Evolutionary conservation across 768 basidiomycete species (phyloP), one percentile per base, ranked within the genome.

Genomic region (Asterophora lycoperdoides): DNA sequence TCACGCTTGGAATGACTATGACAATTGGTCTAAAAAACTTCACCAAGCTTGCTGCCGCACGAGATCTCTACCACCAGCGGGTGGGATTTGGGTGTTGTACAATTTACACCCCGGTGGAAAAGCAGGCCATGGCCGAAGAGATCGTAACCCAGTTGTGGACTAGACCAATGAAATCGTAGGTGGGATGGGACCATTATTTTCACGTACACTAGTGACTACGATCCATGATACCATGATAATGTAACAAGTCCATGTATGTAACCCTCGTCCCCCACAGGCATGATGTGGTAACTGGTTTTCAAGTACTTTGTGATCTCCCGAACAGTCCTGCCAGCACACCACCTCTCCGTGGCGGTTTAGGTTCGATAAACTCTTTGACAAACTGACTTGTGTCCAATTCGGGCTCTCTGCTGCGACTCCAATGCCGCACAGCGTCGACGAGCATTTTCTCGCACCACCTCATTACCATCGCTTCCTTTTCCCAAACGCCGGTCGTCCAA

Each of bases 401-500:
- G 43, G 62, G 60, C 17, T 53, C 62, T 38, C 52, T 48, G 4
- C 55, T 55, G 6, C 57, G 60, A 10, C 68, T 63, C 71, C 76
- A 78, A 29, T 68, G 70, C 49, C 72, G 66, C 0, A 80, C 71
- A 13, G 67, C 56, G 14, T 68, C 60, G 14, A 88, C 71, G 35
- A 86, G 54, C 28, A 64, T 60, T 49, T 64, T 72, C 63, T 89
- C 87, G 43, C 77, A 50, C 69, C 74, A 80, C 7, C 87, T 78
- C 71, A 89, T 75, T 8, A 63, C 18, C 70, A 76, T 81, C 13
- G 74, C 71, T 63, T 90, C 86, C 45, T 69, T 71, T 54, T 81
- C 51, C 87, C 87, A 89, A 3, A 89, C 75, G 1, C 78, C 79
- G 0, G 74, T 80, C 28, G 86, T 89, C 83, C 80, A 86, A 28